These are phyloP conservation scores for Glaciozyma antarctica DNA, from an alignment of 768 basidiomycete genomes.

Conservation along the genomic window DNA sequence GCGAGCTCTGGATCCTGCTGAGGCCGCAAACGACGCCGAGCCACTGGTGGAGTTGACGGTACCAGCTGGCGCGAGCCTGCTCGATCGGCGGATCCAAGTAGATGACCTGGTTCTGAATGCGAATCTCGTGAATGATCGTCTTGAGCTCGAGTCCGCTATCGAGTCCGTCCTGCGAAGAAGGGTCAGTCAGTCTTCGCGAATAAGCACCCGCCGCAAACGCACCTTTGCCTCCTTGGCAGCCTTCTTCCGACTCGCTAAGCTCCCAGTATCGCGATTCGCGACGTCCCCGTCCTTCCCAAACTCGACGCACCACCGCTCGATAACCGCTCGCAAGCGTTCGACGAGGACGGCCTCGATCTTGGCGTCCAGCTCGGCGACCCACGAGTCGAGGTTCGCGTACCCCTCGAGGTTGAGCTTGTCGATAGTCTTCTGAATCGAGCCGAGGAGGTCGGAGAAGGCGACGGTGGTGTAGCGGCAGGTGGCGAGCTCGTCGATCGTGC, in stretches of 20 bases:
- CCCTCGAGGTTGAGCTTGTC: conserved; percentile 92
- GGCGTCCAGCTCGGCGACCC: conserved; percentile 72
- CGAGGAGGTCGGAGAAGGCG: conserved; percentile 67
- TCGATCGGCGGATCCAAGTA: conserved; percentile 98
- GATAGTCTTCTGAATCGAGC: conserved; percentile 79
- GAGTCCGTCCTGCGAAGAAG: neutral
- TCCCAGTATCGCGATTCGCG: neutral
- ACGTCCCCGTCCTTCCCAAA: conserved; percentile 57
- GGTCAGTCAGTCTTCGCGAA: neutral
- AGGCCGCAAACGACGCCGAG: conserved; percentile 84
- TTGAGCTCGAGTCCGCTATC: conserved; percentile 54
- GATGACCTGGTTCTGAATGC: conserved; percentile 98
- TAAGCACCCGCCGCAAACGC: conserved; percentile 15
- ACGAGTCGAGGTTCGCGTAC: conserved; percentile 84
- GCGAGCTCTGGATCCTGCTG: conserved; percentile 79
- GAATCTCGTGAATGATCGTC: conserved; percentile 86
- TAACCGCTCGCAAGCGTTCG: conserved; percentile 63
- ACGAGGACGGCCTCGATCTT: conserved; percentile 73
- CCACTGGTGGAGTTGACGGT: conserved; percentile 80
- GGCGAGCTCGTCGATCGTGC: conserved; percentile 73
- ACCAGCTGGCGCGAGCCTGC: conserved; percentile 79
- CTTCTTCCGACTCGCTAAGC: conserved; percentile 13
- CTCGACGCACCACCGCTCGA: conserved; percentile 77
- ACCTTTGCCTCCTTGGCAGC: conserved; percentile 50
- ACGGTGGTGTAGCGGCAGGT: conserved; percentile 78